These are phyloP conservation scores for Salix caprea DNA, from an alignment of 345 rosid species.

Conservation along the genomic window DNA sequence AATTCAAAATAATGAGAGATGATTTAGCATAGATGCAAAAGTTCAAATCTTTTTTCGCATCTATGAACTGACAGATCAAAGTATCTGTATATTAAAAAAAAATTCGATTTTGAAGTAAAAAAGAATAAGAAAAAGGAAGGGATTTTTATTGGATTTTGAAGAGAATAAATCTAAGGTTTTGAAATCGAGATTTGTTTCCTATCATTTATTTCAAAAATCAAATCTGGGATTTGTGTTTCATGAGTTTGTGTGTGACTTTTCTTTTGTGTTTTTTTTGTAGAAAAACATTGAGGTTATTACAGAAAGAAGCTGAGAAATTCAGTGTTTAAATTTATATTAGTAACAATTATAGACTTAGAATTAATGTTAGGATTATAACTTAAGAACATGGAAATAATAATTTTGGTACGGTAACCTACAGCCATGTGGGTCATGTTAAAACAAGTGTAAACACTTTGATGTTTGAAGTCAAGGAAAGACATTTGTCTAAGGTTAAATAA, in stretches of 20 bases:
- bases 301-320: background rate
- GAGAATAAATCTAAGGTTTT: slow-evolving; percentile 20
- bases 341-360: background rate
- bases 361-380: background rate
- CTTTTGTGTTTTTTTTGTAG: background rate
- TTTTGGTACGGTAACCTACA: background rate
- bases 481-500: background rate
- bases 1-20: background rate
- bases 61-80: slow-evolving; percentile 6
- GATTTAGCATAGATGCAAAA: background rate
- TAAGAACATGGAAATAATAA: background rate
- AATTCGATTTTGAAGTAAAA: background rate
- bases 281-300: background rate
- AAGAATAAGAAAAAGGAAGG: background rate
- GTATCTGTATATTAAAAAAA: background rate
- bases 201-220: background rate
- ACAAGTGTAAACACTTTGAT: background rate
- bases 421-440: background rate
- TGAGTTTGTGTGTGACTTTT: no score
- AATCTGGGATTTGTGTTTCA: slow-evolving; percentile 4
- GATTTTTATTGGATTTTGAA: slow-evolving; percentile 3
- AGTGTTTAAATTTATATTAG: background rate
- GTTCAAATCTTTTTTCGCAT: background rate
- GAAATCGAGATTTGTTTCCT: slow-evolving; percentile 1
- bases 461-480: background rate